Evolutionary conservation across 768 basidiomycete genomes (phyloP), one percentile per base, ranked within the genome.

Genomic region (Daedaleopsis nitida): DNA sequence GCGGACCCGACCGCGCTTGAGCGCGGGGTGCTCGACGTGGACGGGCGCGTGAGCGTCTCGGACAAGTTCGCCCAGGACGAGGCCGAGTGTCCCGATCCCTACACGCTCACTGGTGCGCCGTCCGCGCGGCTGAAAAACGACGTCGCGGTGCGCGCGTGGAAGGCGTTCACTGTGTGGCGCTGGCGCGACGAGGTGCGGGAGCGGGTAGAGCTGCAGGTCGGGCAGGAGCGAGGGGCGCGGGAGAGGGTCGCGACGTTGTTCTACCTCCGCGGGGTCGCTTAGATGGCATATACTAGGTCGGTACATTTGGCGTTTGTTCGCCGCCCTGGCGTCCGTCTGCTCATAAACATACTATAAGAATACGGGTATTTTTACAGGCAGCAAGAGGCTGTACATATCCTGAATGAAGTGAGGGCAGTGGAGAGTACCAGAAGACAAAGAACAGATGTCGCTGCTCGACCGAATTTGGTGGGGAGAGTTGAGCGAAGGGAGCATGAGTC

Each of bases 161-260:
- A 86, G 68, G 68, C 70, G 10, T 75, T 86, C 63, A 80, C 81
- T 6, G 73, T 87, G 6, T 86, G 82, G 81, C 72, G 85, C 16
- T 82, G 80, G 79, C 69, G 75, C 27, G 75, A 74, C 0, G 78
- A 76, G 37, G 53, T 65, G 60, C 55, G 21, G 45, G 52, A 60
- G 21, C 66, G 63, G 43, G 39, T 58, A 2, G 65, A 61, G 7
- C 55, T 59, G 47, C 51, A 58, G 52, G 45, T 57, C 43, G 16
- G 57, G 60, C 73, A 61, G 70, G 69, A 60, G 62, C 73, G 63
- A 73, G 82, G 69, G 5, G 82, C 79, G 1, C 69, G 82, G 52
- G 80, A 81, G 61, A 76, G 74, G 39, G 73, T 81, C 60, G 81
- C 81, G 1, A 82, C 81, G 9, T 63, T 85, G 62, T 83, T 80